phyloP scores from a whole-genome alignment of 257 asterid genomes.

The Thymus mandschuricus region DNA sequence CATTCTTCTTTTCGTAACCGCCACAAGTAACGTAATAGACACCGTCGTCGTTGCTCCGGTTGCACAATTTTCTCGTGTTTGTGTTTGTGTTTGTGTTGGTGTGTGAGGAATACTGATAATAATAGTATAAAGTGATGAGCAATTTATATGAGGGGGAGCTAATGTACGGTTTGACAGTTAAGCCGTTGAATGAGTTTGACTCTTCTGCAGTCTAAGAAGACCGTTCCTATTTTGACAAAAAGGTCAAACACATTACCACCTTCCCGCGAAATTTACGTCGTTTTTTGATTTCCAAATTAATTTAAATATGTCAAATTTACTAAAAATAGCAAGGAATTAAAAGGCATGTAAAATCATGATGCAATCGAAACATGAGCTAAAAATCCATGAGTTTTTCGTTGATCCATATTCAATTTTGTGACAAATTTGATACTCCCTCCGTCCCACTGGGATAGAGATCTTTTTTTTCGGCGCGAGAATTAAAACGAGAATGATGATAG shows the following conservation, averaged over 20 bases:
- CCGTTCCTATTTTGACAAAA: not conserved
- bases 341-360: no score
- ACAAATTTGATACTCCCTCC: no score
- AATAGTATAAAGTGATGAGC: slow-evolving; percentile 1
- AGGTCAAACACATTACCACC: not conserved
- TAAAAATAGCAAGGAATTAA: not conserved
- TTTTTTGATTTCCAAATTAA: not conserved
- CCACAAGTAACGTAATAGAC: no score
- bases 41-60: not conserved
- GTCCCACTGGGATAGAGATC: no score
- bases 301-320: not conserved
- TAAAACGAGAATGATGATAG: no score
- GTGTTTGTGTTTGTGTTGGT: not conserved
- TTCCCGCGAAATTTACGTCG: slow-evolving; percentile 29
- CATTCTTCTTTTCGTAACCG: not conserved
- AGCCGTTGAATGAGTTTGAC: slow-evolving; percentile 44
- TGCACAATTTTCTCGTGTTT: not conserved
- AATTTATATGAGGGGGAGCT: slow-evolving; percentile 17
- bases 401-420: no score
- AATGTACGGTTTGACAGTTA: slow-evolving; percentile 25
- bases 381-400: no score
- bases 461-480: no score
- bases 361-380: no score
- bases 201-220: slow-evolving; percentile 47
- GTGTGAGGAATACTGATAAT: not conserved